Conservation (phyloP, 345 rosid genomes). For the Capsella bursapastoris region DNA sequence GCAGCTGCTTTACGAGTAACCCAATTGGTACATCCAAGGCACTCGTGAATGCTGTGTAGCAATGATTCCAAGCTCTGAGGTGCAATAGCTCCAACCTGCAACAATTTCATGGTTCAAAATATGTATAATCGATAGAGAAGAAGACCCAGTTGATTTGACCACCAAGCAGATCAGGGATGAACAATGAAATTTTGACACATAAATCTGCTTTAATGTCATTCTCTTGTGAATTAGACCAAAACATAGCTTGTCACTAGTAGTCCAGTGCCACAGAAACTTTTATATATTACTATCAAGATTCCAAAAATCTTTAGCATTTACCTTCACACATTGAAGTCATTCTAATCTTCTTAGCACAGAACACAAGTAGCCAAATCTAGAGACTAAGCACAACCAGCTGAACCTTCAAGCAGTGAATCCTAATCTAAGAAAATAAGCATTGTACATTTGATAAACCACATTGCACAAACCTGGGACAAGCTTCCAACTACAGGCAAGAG, state of each 20-base stretch:
- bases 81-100: conserved; percentile 89
- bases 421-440: too few relatives aligned
- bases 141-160: conserved; percentile 2
- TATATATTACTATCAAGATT: conserved; percentile 15
- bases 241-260: not conserved
- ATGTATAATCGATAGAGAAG: not conserved
- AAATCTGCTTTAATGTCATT: conserved; percentile 3
- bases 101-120: conserved; percentile 14
- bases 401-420: not conserved
- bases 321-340: conserved; percentile 12
- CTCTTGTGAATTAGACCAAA: conserved; percentile 8
- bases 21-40: conserved; percentile 91
- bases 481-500: conserved; percentile 76
- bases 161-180: conserved; percentile 21
- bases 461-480: conserved; percentile 78
- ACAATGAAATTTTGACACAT: not conserved
- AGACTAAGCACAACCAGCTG: conserved; percentile 13
- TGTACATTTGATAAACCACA: conserved; percentile 12
- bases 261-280: conserved; percentile 5
- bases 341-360: conserved; percentile 7
- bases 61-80: conserved; percentile 79
- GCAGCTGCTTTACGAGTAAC: conserved; percentile 93
- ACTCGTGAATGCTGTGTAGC: conserved; percentile 81
- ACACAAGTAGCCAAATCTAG: conserved; percentile 17
- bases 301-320: not conserved